These are phyloP conservation scores for Rhizopus delemar DNA, from an alignment of 371 early-diverging fungal species.

Conservation along the genomic window DNA sequence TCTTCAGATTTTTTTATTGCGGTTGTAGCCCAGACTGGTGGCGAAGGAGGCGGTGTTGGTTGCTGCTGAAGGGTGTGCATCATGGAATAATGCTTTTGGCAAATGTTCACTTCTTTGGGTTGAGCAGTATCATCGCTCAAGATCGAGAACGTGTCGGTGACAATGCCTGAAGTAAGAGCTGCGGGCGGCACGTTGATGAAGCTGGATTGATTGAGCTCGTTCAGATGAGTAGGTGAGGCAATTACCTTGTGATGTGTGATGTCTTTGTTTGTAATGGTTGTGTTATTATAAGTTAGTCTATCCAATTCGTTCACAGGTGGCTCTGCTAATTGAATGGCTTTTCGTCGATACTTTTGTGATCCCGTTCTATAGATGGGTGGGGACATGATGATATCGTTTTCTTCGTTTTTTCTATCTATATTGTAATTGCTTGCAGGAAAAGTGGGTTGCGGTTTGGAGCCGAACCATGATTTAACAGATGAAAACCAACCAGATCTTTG, in stretches of 20 bases:
- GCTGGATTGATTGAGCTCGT: constrained; percentile 5
- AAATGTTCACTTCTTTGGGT: constrained; percentile 30
- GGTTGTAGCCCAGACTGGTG: constrained; percentile 9
- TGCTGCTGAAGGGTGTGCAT: constrained; percentile 5
- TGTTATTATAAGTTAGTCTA: constrained; percentile 34
- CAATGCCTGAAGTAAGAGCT: constrained; percentile 20
- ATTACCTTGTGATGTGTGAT: background rate
- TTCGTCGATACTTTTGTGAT: constrained; percentile 32
- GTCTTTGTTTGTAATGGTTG: constrained; percentile 6
- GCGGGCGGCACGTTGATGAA: constrained; percentile 22
- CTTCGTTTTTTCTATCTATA: background rate
- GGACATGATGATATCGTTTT: constrained; percentile 16
- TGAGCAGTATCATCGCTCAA: constrained; percentile 20
- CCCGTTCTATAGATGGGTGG: constrained; percentile 33
- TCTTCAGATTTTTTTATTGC: background rate
- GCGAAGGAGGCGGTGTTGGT: constrained; percentile 24
- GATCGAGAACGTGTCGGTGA: constrained; percentile 25
- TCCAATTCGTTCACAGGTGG: constrained; percentile 43
- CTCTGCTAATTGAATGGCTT: constrained; percentile 30
- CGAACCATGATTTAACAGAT: constrained; percentile 55
- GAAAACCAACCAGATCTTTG: constrained; percentile 39
- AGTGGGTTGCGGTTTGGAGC: constrained; percentile 23
- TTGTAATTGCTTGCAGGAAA: constrained; percentile 22
- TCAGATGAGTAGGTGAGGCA: background rate
- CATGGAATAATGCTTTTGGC: constrained; percentile 33